Evolutionary conservation across 805 yeast species (phyloP).

Genomic region (Starmerella stigmatis): DNA sequence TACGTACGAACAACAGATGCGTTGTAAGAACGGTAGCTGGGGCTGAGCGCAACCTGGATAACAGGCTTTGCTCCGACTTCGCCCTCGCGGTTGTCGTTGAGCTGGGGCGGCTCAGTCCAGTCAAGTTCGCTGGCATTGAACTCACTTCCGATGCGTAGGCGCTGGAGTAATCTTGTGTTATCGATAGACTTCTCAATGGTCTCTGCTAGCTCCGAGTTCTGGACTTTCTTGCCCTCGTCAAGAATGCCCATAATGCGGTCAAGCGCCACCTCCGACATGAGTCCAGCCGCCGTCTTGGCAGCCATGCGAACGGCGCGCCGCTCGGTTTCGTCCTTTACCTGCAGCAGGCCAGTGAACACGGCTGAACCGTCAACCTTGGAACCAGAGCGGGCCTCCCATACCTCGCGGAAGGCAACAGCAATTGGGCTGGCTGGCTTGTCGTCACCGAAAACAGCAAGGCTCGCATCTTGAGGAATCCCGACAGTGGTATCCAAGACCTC

Average conservation of each 20-base stretch:
- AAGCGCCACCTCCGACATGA: constrained; percentile 65
- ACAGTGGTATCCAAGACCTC: constrained; percentile 37
- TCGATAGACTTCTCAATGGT: constrained; percentile 73
- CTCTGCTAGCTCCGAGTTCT: constrained; percentile 65
- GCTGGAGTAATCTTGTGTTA: constrained; percentile 58
- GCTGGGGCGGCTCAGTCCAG: constrained; percentile 92
- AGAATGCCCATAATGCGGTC: constrained; percentile 80
- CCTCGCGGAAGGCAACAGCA: constrained; percentile 38
- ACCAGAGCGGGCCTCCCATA: constrained; percentile 28
- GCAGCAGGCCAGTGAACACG: constrained; percentile 50
- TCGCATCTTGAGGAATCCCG: constrained; percentile 33
- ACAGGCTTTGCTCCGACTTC: constrained; percentile 62
- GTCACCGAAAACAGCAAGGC: constrained; percentile 58
- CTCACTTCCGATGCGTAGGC: constrained; percentile 48
- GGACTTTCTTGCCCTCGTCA: constrained; percentile 71
- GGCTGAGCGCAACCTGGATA: constrained; percentile 71
- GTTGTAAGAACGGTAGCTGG: constrained; percentile 80
- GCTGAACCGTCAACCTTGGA: constrained; percentile 40
- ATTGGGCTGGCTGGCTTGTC: constrained; percentile 79
- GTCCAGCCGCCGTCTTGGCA: constrained; percentile 60
- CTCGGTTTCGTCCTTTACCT: constrained; percentile 71
- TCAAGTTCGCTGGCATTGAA: constrained; percentile 70
- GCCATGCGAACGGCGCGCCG: constrained; percentile 56
- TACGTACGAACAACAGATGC: constrained; percentile 82
- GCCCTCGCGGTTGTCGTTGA: constrained; percentile 49